Evolutionary conservation across 495 filamentous ascomycete genomes (phyloP), one percentile per base, ranked within the genome.

Genomic region (Trichoderma erinaceum): DNA sequence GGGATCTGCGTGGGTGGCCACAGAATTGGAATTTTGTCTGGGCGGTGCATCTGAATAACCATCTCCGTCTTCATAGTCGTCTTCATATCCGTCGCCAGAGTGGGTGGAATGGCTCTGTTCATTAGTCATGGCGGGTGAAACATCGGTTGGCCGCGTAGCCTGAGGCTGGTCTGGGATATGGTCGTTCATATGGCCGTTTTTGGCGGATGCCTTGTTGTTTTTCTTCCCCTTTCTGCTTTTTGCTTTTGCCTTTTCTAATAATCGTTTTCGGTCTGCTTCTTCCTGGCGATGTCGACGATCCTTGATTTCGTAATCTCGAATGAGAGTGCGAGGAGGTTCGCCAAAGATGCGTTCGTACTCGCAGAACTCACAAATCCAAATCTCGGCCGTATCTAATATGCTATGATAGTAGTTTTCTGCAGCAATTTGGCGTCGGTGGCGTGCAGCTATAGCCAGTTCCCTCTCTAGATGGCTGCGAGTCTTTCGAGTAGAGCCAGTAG

Each of bases 351-450:
- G 85, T 72, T 93, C 89, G 71, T 93, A 92, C 74, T 93, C 88
- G 76, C 91, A 94, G 74, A 96, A 93, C 70, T 95, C 92, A 78
- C 95, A 99, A 63, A 97, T 92, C 92, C 93, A 98, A 32, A 91
- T 85, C 69, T 96, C 92, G 69, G 93, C 89, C 41, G 84, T 76
- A 35, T 83, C 84, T 0, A 89, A 89, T 6, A 89, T 89, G 70
- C 95, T 88, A 69, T 90, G 90, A 69, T 85, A 87, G 71, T 96
- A 96, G 64, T 85, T 79, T 68, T 88, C 69, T 68, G 75, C 72
- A 0, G 77, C 79, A 56, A 78, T 73, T 41, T 74, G 76, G 11
- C 77, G 80, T 0, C 80, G 79, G 12, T 77, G 75, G 64, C 69
- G 75, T 15, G 79, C 81, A 50, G 72, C 72, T 25, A 69, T 71